Conservation (phyloP, 495 filamentous ascomycete genomes). For the Penicillium ucsense region DNA sequence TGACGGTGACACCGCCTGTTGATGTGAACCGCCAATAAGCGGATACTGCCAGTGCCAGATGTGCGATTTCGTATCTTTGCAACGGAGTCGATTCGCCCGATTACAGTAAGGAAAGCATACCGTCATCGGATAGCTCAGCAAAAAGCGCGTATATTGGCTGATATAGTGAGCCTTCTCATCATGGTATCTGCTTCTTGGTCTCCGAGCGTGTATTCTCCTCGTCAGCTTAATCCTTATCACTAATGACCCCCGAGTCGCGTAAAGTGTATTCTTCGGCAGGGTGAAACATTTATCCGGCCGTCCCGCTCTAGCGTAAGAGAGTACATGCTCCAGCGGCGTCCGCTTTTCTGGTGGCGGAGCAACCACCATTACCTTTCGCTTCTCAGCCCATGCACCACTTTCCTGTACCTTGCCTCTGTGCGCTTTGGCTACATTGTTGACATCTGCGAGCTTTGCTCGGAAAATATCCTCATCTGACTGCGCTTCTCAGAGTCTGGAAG, state of each 20-base stretch:
- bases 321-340: constrained; percentile 10
- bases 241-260: not conserved
- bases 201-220: no score
- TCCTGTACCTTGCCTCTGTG: not conserved
- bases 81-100: no score
- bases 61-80: no score
- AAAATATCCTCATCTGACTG: not conserved
- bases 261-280: constrained; percentile 9
- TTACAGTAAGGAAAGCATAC: no score
- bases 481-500: not conserved
- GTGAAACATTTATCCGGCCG: constrained; percentile 16
- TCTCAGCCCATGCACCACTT: not conserved
- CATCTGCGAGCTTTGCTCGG: not conserved
- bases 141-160: no score
- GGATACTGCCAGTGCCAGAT: no score
- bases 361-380: not conserved
- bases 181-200: no score
- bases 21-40: no score
- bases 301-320: constrained; percentile 15
- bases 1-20: no score
- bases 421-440: not conserved
- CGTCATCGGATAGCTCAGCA: no score
- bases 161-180: not conserved
- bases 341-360: constrained; percentile 15
- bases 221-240: no score